These are phyloP conservation scores for Rhizophagus prolifer DNA, from an alignment of 192 early-diverging fungal genomes.

Conservation along the genomic window DNA sequence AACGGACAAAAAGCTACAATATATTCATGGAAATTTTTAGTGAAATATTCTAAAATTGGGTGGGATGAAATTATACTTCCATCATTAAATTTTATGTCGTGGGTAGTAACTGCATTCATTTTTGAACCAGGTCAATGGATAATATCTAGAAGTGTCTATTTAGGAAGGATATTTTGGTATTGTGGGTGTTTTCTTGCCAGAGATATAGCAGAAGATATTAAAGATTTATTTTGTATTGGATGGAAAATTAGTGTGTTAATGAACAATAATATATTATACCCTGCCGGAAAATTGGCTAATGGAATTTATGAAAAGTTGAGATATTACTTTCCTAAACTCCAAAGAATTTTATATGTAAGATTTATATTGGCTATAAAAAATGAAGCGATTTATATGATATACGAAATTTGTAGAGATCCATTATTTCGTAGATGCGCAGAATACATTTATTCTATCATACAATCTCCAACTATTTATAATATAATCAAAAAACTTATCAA, in stretches of 20 bases:
- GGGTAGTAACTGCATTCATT: neutral
- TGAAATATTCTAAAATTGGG: conserved; percentile 9
- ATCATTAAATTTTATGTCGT: neutral
- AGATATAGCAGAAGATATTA: conserved; percentile 21
- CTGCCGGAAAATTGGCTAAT: neutral
- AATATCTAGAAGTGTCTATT: neutral
- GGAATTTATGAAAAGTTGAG: neutral
- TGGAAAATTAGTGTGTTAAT: neutral
- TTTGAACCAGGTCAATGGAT: conserved; percentile 20
- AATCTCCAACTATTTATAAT: neutral
- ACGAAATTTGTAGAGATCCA: neutral
- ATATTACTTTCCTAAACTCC: neutral
- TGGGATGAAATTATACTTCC: conserved; percentile 10
- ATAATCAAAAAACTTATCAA: neutral
- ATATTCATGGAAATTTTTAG: neutral
- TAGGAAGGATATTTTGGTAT: conserved; percentile 7
- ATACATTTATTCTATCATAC: neutral
- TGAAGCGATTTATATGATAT: neutral
- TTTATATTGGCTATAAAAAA: neutral
- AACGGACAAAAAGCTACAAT: neutral
- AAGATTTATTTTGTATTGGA: neutral
- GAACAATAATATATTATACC: neutral
- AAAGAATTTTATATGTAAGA: neutral
- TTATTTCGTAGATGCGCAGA: neutral
- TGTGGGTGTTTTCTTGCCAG: conserved; percentile 18